Conservation (phyloP, 257 asterid genomes). For the Knoxia roxburghii region DNA sequence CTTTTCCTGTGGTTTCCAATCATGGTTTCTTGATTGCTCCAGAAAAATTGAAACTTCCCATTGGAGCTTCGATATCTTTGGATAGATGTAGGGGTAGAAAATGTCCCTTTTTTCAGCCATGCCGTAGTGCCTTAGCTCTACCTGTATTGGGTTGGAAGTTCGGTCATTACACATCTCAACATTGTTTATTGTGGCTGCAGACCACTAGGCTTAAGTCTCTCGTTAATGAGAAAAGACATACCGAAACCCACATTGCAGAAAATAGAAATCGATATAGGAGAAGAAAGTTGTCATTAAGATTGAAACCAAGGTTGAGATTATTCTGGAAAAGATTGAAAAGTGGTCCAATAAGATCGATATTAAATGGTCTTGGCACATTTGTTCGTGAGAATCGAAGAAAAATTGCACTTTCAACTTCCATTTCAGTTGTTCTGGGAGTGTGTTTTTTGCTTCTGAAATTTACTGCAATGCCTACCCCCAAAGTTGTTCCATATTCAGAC, state of each 20-base stretch:
- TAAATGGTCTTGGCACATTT: constrained; percentile 49
- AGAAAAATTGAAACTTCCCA: constrained; percentile 35
- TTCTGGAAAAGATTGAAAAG: constrained; percentile 47
- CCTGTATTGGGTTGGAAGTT: constrained; percentile 37
- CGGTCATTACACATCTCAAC: constrained; percentile 26
- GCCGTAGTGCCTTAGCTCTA: constrained; percentile 25
- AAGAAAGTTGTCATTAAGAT: constrained; percentile 53
- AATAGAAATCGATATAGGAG: constrained; percentile 31
- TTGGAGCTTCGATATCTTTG: constrained; percentile 27
- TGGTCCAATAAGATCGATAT: constrained; percentile 40
- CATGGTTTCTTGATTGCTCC: constrained; percentile 36
- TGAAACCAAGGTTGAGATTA: constrained; percentile 60
- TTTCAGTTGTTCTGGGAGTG: constrained; percentile 62
- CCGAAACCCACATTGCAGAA: constrained; percentile 35
- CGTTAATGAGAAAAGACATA: constrained; percentile 33
- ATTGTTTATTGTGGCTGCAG: constrained; percentile 32
- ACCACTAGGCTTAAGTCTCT: constrained; percentile 42
- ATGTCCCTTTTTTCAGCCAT: constrained; percentile 30
- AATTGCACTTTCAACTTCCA: constrained; percentile 51
- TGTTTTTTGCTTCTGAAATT: constrained; percentile 70
- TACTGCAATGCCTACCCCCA: constrained; percentile 65
- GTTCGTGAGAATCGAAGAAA: constrained; percentile 53
- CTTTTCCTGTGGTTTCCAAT: constrained; percentile 60
- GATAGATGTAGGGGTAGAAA: constrained; percentile 23
- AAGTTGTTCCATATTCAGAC: constrained; percentile 72